These are phyloP conservation scores for Cutaneotrichosporon daszewskae DNA, from an alignment of 1,284 basidiomycete species.

Conservation along the genomic window DNA sequence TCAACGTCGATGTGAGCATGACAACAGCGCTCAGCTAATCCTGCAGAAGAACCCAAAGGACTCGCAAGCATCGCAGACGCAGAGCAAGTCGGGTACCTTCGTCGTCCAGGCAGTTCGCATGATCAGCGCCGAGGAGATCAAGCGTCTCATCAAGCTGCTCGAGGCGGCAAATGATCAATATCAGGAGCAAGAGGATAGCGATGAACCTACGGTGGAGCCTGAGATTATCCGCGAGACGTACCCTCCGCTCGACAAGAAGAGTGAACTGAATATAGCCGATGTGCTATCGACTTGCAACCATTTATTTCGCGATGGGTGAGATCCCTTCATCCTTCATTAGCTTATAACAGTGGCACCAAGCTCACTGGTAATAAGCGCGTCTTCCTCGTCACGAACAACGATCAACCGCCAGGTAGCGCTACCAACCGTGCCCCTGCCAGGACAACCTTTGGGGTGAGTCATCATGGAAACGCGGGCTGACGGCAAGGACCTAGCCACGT, in stretches of 20 bases:
- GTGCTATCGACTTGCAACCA: conserved; percentile 82
- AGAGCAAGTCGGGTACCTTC: conserved; percentile 58
- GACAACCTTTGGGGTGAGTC: conserved; percentile 37
- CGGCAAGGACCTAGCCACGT: conserved; percentile 68
- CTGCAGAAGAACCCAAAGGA: no score
- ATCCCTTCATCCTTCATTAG: conserved; percentile 2
- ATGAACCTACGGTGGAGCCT: conserved; percentile 30
- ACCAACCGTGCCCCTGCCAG: conserved; percentile 35
- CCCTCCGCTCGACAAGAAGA: conserved; percentile 27
- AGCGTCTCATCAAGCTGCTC: conserved; percentile 51
- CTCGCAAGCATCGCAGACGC: conserved; percentile 7
- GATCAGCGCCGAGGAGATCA: conserved; percentile 73
- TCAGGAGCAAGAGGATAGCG: conserved; percentile 12
- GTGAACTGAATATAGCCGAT: conserved; percentile 59
- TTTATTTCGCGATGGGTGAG: conserved; percentile 76
- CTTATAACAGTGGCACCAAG: conserved; percentile 57
- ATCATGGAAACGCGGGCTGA: conserved; percentile 1
- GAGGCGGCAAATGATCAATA: conserved; percentile 32
- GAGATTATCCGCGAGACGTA: conserved; percentile 33
- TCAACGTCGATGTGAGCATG: conserved; percentile 74
- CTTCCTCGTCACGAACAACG: conserved; percentile 89
- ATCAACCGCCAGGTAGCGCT: conserved; percentile 53
- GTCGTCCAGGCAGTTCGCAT: conserved; percentile 70
- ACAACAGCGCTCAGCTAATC: no score
- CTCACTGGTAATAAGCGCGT: conserved; percentile 76